Conservation (phyloP, 2,329 filamentous ascomycete species). For the Nemania sp. region DNA sequence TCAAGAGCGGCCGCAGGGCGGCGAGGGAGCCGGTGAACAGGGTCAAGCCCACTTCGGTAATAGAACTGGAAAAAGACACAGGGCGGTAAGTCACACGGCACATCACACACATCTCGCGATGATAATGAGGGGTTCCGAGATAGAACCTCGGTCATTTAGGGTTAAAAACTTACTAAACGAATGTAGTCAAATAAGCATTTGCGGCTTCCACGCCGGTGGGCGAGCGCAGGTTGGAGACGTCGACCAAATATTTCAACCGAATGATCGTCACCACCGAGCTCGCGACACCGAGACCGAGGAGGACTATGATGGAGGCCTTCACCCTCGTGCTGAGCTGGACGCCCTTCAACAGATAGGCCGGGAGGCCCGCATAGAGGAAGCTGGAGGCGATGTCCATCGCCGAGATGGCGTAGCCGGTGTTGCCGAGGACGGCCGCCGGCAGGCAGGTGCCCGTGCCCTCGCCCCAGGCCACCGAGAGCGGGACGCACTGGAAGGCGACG, state of each 20-base stretch:
- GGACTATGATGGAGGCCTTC: slow-evolving; percentile 27
- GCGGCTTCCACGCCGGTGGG: slow-evolving; percentile 29
- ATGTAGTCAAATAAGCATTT: slow-evolving; percentile 29
- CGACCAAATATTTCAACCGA: slow-evolving; percentile 29
- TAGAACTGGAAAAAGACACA: slow-evolving; percentile 20
- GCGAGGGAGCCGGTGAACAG: slow-evolving; percentile 29
- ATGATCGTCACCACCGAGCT: slow-evolving; percentile 31
- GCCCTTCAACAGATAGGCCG: slow-evolving; percentile 22
- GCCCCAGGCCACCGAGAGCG: slow-evolving; percentile 28
- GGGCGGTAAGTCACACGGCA: slow-evolving; percentile 12
- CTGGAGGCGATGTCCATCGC: slow-evolving; percentile 31
- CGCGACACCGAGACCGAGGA: slow-evolving; percentile 29
- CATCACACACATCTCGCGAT: no score
- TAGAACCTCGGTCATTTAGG: no score
- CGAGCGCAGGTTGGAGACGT: slow-evolving; percentile 21
- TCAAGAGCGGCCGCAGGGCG: slow-evolving; percentile 28
- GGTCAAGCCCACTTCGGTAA: slow-evolving; percentile 29
- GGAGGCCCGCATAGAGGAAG: slow-evolving; percentile 27
- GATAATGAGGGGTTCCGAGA: no score
- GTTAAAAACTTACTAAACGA: slow-evolving; percentile 31
- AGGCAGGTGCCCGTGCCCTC: slow-evolving; percentile 26
- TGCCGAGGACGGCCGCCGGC: slow-evolving; percentile 25
- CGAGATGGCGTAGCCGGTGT: slow-evolving; percentile 30
- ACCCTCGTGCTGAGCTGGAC: slow-evolving; percentile 27
- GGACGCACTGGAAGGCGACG: slow-evolving; percentile 27